phyloP scores from a whole-genome alignment of 192 early-diverging fungal species.

The Podila minutissima region DNA sequence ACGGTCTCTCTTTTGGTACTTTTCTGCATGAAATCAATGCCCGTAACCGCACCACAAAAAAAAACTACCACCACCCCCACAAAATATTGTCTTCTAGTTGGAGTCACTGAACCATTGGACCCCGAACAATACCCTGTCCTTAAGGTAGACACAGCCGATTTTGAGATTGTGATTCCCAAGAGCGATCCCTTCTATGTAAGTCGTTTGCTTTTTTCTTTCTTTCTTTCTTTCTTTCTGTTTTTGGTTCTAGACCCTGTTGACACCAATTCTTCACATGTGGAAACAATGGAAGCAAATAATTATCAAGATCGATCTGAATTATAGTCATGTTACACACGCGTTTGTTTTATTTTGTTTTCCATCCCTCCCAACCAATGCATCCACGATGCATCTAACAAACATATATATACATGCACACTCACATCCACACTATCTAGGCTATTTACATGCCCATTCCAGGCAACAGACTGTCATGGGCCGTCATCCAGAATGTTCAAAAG shows the following conservation, averaged over 20 bases:
- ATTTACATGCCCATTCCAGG: conserved; percentile 19
- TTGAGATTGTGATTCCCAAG: conserved; percentile 28
- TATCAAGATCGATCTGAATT: no score
- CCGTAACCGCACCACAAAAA: neutral
- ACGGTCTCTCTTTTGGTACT: neutral
- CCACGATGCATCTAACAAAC: neutral
- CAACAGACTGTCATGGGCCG: conserved; percentile 15
- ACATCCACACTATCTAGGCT: conserved; percentile 2
- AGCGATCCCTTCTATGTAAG: conserved; percentile 30
- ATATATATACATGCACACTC: neutral
- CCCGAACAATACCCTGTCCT: conserved; percentile 20
- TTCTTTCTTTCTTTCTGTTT: no score
- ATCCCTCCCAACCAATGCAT: no score
- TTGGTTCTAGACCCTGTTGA: neutral
- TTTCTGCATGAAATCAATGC: neutral
- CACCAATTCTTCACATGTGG: neutral
- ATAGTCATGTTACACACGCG: neutral
- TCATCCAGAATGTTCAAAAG: conserved; percentile 19
- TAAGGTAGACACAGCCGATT: conserved; percentile 11
- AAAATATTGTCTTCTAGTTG: conserved; percentile 1
- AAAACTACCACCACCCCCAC: neutral
- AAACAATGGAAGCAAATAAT: no score
- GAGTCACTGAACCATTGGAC: conserved; percentile 10
- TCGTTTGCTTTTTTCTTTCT: neutral
- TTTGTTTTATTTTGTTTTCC: neutral